Conservation (phyloP, 345 rosid species). For the Lagerstroemia speciosa region DNA sequence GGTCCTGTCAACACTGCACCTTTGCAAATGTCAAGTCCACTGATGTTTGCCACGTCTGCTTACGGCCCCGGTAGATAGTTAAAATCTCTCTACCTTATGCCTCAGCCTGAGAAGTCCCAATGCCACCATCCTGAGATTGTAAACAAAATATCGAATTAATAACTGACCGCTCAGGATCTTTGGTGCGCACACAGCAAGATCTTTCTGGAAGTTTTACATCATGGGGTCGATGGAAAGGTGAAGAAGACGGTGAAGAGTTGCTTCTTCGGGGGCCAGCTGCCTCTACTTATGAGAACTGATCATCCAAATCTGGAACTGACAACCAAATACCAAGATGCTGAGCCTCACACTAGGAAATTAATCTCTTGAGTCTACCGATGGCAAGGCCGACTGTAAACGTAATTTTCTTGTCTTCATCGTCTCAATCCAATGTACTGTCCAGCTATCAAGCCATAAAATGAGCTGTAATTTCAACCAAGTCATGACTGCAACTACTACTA, state of each 20-base stretch:
- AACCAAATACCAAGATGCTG: not conserved
- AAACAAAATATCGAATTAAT: not conserved
- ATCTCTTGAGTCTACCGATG: not conserved
- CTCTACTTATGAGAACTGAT: not conserved
- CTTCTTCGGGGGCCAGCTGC: not conserved
- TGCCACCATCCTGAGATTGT: no score
- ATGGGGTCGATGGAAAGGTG: not conserved
- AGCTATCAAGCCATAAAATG: not conserved
- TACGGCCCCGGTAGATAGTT: conserved; percentile 27
- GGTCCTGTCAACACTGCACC: conserved; percentile 79
- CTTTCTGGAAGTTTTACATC: not conserved
- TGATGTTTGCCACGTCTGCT: conserved; percentile 66
- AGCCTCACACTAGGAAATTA: not conserved
- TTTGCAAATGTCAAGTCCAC: conserved; percentile 45
- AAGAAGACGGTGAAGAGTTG: not conserved
- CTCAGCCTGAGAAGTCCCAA: not conserved
- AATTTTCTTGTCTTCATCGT: not conserved
- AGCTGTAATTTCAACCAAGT: not conserved
- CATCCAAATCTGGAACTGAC: not conserved
- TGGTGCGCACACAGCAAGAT: not conserved
- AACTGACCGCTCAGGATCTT: not conserved
- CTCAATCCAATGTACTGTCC: not conserved
- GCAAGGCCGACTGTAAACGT: not conserved
- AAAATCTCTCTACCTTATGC: conserved; percentile 2
- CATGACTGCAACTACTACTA: no score